These are phyloP conservation scores for Fusarium transvaalense DNA, from an alignment of 2,329 filamentous ascomycete genomes.

Conservation along the genomic window DNA sequence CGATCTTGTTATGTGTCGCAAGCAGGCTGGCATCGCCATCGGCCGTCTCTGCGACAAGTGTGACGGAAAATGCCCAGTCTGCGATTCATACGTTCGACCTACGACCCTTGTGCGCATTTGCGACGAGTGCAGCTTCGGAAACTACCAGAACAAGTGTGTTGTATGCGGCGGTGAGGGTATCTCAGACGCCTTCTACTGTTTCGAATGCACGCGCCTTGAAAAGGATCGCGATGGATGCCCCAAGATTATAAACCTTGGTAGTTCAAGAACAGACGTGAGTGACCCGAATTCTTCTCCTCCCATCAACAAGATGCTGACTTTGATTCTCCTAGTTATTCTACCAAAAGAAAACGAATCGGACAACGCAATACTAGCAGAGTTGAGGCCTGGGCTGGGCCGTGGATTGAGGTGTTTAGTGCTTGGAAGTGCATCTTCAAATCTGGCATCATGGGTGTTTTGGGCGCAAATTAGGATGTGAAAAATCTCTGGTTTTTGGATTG, in stretches of 20 bases:
- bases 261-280: slow-evolving; percentile 90
- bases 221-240: slow-evolving; percentile 98
- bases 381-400: slow-evolving; percentile 64
- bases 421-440: slow-evolving; percentile 27
- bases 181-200: slow-evolving; percentile 98
- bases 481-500: slow-evolving; percentile 21
- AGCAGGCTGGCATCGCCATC: slow-evolving; percentile 97
- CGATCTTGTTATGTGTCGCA: slow-evolving; percentile 99
- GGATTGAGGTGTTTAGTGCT: slow-evolving; percentile 31
- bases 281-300: not conserved
- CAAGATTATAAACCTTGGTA: slow-evolving; percentile 99
- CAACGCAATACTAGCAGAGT: slow-evolving; percentile 64
- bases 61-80: slow-evolving; percentile 99
- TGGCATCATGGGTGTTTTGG: slow-evolving; percentile 44
- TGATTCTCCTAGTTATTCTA: slow-evolving; percentile 65
- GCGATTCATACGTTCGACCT: slow-evolving; percentile 98
- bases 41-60: slow-evolving; percentile 99
- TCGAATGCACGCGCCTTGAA: slow-evolving; percentile 95
- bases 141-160: slow-evolving; percentile 99
- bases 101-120: slow-evolving; percentile 98
- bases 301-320: slow-evolving; percentile 35
- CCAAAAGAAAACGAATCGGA: slow-evolving; percentile 75
- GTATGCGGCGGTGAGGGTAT: slow-evolving; percentile 99
- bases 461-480: slow-evolving; percentile 35
- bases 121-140: slow-evolving; percentile 99